These are phyloP conservation scores for Candida nonsorbophila DNA, from an alignment of 805 yeast genomes.

Conservation along the genomic window DNA sequence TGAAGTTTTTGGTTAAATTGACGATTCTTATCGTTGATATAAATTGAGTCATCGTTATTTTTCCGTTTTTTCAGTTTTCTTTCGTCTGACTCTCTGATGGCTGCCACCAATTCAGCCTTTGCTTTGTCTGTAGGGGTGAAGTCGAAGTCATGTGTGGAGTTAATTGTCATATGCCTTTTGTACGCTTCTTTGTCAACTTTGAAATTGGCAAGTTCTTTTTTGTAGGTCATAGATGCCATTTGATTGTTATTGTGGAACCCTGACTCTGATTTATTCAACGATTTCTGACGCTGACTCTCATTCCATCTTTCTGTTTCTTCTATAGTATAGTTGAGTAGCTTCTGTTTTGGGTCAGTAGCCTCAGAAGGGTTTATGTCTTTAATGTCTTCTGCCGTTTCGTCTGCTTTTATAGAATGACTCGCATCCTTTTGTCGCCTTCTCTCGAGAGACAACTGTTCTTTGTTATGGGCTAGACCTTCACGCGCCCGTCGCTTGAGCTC, in stretches of 20 bases:
- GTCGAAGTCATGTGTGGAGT: slow-evolving; percentile 3
- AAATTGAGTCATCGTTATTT: slow-evolving; percentile 32
- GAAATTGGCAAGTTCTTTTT: slow-evolving; percentile 42
- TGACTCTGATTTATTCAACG: slow-evolving; percentile 18
- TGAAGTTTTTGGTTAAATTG: slow-evolving; percentile 67
- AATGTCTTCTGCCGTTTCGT: too few species aligned
- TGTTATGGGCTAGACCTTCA: too few species aligned
- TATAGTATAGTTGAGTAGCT: slow-evolving; percentile 31
- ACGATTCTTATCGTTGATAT: slow-evolving; percentile 66
- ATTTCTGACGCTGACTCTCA: slow-evolving; percentile 24
- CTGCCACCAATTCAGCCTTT: slow-evolving; percentile 24
- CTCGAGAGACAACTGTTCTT: too few species aligned
- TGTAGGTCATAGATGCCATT: slow-evolving; percentile 57
- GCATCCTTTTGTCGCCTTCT: too few species aligned
- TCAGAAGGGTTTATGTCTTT: too few species aligned
- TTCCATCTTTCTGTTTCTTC: slow-evolving; percentile 67
- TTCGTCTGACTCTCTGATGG: slow-evolving; percentile 29
- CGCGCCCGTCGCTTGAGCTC: too few species aligned
- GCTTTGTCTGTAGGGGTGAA: slow-evolving; percentile 29
- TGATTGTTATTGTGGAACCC: slow-evolving; percentile 48
- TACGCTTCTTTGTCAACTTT: slow-evolving; percentile 38
- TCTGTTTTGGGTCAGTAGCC: too few species aligned
- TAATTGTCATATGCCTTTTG: slow-evolving; percentile 5
- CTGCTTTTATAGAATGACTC: too few species aligned
- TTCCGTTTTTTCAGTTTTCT: slow-evolving; percentile 32